Evolutionary conservation across 257 asterid genomes (phyloP), one percentile per base, ranked within the genome.

Genomic region (Nicotiana noctiflora): DNA sequence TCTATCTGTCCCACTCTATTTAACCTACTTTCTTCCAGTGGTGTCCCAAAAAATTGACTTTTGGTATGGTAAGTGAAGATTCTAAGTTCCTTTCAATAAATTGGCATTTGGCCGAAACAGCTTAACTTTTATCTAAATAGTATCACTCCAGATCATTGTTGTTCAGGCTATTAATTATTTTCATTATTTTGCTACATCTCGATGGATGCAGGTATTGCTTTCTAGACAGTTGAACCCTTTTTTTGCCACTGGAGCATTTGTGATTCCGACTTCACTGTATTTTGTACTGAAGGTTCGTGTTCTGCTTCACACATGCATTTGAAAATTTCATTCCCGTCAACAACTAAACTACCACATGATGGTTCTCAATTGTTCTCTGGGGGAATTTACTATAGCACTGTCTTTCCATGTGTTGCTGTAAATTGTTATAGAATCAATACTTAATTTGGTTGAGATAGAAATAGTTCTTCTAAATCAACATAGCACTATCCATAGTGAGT

Each of bases 201-300:
- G 17, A 75, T 82, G 65, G 75, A 21, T 87, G 92, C 96, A 96
- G 99, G 85, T 96, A 78, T 84, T 94, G 87, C 87, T 96, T 82
- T 96, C 98, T 79, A 70, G 84, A 82, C 83, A 83, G 79, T 83
- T 96, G 83, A 84, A 81, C 86, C 98, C 94, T 81, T 81, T 87
- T 51, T 90, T 91, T 76, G 98, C 97, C 15, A 84, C 93, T 17
- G 98, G 97, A 77, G 97, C 99, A 57, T 90, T 96, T 86, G 62
- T 94, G 77, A 62, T 96, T 90, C 99, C 99, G 46, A 84, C 88
- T 25, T 92, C 99, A 12, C 84, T 96, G 27, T 96, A 94, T 88
- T 93, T 90, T 84, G 83, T 91, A 8, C 89, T 94, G 83, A 89
- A 96, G 98, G 99, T 96, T 77, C 55, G 91, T 37, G 52, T 32